Percentiles rank a stretch among this genome's conserved stretches.
Conservation (phyloP, 1,139 yeast genomes). For the Suhomyces maxii region DNA sequence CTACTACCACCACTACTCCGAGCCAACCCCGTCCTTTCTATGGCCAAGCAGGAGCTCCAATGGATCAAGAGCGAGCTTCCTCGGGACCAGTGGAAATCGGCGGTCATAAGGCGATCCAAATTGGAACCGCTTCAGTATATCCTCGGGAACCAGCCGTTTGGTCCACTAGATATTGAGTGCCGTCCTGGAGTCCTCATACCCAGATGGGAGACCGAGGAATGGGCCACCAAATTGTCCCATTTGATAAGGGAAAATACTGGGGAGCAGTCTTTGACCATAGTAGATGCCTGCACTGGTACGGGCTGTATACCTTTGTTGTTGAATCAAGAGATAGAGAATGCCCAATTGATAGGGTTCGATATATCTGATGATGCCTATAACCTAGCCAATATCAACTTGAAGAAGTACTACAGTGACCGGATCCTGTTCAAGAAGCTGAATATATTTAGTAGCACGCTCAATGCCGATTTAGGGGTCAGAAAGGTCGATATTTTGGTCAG, state of each 20-base stretch:
- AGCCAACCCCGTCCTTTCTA: constrained; percentile 29
- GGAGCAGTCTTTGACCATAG: constrained; percentile 10
- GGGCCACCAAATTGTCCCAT: constrained; percentile 53
- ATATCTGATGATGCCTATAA: constrained; percentile 53
- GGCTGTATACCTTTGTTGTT: constrained; percentile 78
- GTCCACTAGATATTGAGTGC: constrained; percentile 60
- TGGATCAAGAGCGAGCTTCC: constrained; percentile 48
- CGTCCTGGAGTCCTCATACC: constrained; percentile 76
- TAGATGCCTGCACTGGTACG: constrained; percentile 73
- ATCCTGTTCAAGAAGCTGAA: constrained; percentile 18
- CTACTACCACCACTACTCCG: constrained; percentile 35
- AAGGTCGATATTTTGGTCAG: constrained; percentile 60
- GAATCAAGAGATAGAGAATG: constrained; percentile 29
- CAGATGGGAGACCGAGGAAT: constrained; percentile 94
- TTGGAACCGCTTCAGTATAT: constrained; percentile 79
- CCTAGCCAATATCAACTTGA: constrained; percentile 50
- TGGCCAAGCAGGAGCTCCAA: constrained; percentile 36
- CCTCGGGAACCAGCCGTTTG: constrained; percentile 86
- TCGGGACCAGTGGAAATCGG: constrained; percentile 31
- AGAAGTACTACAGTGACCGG: constrained; percentile 2
- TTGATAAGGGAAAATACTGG: not conserved
- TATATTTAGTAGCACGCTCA: constrained; percentile 5
- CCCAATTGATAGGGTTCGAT: constrained; percentile 56
- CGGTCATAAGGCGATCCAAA: constrained; percentile 39
- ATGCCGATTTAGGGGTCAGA: not conserved